A percentile compares a stretch with the other conserved stretches of the same genome.
phyloP scores from a whole-genome alignment of 768 basidiomycete species.

The Suillus placidus region DNA sequence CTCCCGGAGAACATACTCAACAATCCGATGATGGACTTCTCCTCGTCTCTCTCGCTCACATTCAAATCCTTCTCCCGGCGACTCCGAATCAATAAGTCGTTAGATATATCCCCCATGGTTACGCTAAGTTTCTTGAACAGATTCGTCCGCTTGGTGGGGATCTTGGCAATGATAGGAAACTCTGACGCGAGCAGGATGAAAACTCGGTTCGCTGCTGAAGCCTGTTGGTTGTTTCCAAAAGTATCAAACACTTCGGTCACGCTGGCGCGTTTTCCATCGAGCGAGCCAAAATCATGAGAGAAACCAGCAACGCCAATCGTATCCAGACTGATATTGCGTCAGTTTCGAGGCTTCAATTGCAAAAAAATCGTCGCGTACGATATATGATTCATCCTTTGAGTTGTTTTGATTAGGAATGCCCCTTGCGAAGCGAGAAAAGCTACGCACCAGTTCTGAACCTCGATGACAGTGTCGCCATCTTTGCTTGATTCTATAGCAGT shows the following conservation, averaged over 20 bases:
- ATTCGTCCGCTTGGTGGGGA: background rate
- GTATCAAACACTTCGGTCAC: conserved; percentile 46
- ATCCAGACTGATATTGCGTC: conserved; percentile 47
- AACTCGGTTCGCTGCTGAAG: conserved; percentile 31
- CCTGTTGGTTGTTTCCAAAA: conserved; percentile 25
- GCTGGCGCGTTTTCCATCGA: conserved; percentile 48
- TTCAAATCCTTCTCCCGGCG: background rate
- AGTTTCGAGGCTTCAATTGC: background rate
- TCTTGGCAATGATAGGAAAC: background rate
- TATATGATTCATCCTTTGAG: conserved; percentile 37
- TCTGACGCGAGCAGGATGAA: background rate
- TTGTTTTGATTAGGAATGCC: background rate
- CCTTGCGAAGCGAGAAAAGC: background rate
- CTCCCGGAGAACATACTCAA: background rate
- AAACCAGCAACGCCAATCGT: conserved; percentile 62
- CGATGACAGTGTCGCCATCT: conserved; percentile 32
- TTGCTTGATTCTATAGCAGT: conserved; percentile 25
- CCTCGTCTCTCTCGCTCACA: background rate
- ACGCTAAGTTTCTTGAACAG: background rate
- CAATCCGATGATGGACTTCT: background rate
- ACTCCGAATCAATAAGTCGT: background rate
- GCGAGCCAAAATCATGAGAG: conserved; percentile 55
- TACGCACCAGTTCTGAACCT: conserved; percentile 38
- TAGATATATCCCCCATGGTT: background rate
- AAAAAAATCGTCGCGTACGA: conserved; percentile 28